Conservation (phyloP, 257 asterid species). For the Penstemon davidsonii region DNA sequence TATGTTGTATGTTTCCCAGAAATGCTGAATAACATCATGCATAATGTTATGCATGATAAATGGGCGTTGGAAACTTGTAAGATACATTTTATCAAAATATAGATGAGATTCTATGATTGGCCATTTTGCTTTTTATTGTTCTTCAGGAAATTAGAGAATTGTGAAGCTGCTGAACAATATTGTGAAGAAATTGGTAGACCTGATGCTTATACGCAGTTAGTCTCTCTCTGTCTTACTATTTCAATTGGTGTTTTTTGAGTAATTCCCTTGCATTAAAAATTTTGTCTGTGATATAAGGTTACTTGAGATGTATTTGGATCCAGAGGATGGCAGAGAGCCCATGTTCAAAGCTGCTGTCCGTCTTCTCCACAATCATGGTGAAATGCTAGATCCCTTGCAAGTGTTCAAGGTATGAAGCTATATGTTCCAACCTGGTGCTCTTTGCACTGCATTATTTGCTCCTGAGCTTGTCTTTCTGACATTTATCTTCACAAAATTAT, state of each 20-base stretch:
- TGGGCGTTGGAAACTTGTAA: constrained; percentile 14
- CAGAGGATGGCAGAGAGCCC: constrained; percentile 86
- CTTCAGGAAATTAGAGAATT: constrained; percentile 84
- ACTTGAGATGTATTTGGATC: constrained; percentile 94
- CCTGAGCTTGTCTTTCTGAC: constrained; percentile 11
- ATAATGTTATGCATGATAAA: neutral
- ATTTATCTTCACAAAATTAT: neutral
- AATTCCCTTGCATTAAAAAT: constrained; percentile 17
- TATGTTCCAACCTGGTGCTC: constrained; percentile 5
- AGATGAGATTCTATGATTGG: neutral
- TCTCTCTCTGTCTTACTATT: constrained; percentile 32
- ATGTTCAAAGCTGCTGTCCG: constrained; percentile 93
- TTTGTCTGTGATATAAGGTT: constrained; percentile 47
- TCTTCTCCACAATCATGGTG: constrained; percentile 92
- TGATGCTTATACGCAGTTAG: constrained; percentile 94
- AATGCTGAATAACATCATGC: neutral
- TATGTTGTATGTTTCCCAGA: neutral
- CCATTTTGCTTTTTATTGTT: constrained; percentile 23
- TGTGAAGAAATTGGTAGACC: constrained; percentile 98
- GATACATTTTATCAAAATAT: constrained; percentile 10
- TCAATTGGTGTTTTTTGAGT: constrained; percentile 25
- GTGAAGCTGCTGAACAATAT: constrained; percentile 93
- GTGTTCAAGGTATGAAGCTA: constrained; percentile 68
- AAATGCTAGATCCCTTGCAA: constrained; percentile 83
- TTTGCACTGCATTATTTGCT: neutral